Conservation (phyloP, 176 grass and related monocot species). For the Triticum dicoccoides region DNA sequence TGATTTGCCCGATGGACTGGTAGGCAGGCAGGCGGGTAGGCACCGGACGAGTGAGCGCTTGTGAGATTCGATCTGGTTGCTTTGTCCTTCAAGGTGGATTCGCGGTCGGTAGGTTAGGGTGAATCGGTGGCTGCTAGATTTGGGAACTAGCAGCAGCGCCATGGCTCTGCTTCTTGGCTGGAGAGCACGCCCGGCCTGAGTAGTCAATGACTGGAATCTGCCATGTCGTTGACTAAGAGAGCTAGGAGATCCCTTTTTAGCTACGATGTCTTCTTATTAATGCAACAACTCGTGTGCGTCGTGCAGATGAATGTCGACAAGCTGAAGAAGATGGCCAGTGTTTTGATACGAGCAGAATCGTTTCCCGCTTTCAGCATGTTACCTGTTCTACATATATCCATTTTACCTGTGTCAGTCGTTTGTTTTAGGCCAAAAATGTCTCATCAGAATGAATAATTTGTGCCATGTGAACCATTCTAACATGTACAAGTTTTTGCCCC, state of each 20-base stretch:
- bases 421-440: neutral
- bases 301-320: conserved; percentile 62
- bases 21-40: neutral
- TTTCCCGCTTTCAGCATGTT: neutral
- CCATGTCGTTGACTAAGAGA: neutral
- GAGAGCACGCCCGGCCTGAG: neutral
- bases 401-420: too few relatives aligned
- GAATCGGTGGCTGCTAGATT: neutral
- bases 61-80: neutral
- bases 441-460: neutral
- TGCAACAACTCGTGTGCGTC: neutral
- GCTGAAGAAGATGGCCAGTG: conserved; percentile 65
- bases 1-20: too few relatives aligned
- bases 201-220: neutral
- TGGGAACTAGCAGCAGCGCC: neutral
- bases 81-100: neutral
- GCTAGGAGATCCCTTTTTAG: neutral
- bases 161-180: neutral
- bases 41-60: neutral
- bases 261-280: neutral
- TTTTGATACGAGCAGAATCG: neutral
- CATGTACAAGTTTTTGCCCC: too few relatives aligned
- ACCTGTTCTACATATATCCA: neutral
- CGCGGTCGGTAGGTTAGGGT: neutral
- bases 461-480: neutral